Percentiles rank a stretch among this genome's conserved stretches.
phyloP scores from a whole-genome alignment of 306 rosid genomes.

The Dalbergia cochinchinensis region DNA sequence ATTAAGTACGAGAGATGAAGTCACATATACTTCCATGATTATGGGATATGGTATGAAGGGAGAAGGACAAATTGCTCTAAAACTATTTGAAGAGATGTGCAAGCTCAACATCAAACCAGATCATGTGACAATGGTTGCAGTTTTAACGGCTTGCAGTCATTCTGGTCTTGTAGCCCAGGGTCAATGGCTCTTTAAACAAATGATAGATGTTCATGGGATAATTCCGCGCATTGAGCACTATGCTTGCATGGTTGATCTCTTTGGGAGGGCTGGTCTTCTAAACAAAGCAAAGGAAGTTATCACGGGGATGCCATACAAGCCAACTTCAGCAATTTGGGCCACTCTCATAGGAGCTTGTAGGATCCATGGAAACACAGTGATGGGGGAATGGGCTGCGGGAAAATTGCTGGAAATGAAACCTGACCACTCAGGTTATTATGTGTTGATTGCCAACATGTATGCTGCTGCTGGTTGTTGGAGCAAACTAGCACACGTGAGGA shows the following conservation, averaged over 20 bases:
- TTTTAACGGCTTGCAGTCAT: constrained; percentile 89
- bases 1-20: constrained; percentile 74
- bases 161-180: constrained; percentile 78
- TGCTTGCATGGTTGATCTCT: constrained; percentile 86
- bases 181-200: constrained; percentile 61
- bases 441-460: constrained; percentile 90
- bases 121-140: constrained; percentile 81
- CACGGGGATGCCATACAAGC: constrained; percentile 75
- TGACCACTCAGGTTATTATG: constrained; percentile 78
- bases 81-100: constrained; percentile 84
- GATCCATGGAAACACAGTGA: constrained; percentile 66
- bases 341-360: constrained; percentile 84
- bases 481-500: constrained; percentile 75
- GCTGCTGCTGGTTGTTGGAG: constrained; percentile 86
- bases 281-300: constrained; percentile 70
- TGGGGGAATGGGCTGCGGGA: constrained; percentile 93
- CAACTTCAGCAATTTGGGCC: constrained; percentile 96
- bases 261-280: constrained; percentile 88
- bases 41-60: constrained; percentile 86
- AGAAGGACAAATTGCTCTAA: constrained; percentile 71
- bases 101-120: constrained; percentile 69
- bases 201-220: constrained; percentile 63
- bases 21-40: constrained; percentile 87
- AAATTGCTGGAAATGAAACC: constrained; percentile 81
- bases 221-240: constrained; percentile 75